Percentiles rank a stretch among this genome's conserved stretches.
phyloP scores from a whole-genome alignment of 768 basidiomycete species.

The Hericium alpestre region DNA sequence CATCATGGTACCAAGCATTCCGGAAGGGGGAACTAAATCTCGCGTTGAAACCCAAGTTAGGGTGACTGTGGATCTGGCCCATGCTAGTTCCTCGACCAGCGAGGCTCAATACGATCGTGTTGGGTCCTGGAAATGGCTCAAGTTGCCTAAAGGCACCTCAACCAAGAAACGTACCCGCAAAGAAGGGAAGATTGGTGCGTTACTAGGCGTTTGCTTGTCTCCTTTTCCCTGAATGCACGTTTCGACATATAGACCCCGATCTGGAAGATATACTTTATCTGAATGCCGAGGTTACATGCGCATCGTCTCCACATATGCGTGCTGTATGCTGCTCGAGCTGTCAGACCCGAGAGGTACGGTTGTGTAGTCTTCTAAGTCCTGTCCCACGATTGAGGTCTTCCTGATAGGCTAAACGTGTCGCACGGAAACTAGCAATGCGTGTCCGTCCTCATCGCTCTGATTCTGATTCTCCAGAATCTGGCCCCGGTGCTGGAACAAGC shows the following conservation, averaged over 20 bases:
- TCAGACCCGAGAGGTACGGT: constrained; percentile 69
- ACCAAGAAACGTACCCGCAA: constrained; percentile 80
- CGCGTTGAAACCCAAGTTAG: constrained; percentile 94
- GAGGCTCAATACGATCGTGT: constrained; percentile 69
- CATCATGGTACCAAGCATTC: constrained; percentile 77
- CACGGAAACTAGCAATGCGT: constrained; percentile 78
- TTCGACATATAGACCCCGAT: constrained; percentile 40
- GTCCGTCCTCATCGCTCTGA: constrained; percentile 70
- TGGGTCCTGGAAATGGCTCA: constrained; percentile 86
- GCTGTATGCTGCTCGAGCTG: constrained; percentile 84
- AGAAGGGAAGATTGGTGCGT: constrained; percentile 69
- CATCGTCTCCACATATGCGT: constrained; percentile 64
- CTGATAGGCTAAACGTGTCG: constrained; percentile 73
- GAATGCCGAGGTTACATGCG: constrained; percentile 66
- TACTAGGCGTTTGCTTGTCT: constrained; percentile 11
- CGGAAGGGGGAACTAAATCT: constrained; percentile 75
- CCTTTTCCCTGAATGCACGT: constrained; percentile 3
- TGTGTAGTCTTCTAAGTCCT: constrained; percentile 1
- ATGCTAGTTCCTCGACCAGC: constrained; percentile 46
- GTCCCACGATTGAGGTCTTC: constrained; percentile 5
- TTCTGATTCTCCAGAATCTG: constrained; percentile 50
- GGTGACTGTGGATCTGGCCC: constrained; percentile 69
- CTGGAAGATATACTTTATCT: constrained; percentile 64
- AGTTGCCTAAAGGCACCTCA: constrained; percentile 68
- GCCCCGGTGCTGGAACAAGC: constrained; percentile 33